Percentiles rank a stretch among this genome's conserved stretches.
phyloP scores from a whole-genome alignment of 2,329 filamentous ascomycete species.

The Penicillium sp. region DNA sequence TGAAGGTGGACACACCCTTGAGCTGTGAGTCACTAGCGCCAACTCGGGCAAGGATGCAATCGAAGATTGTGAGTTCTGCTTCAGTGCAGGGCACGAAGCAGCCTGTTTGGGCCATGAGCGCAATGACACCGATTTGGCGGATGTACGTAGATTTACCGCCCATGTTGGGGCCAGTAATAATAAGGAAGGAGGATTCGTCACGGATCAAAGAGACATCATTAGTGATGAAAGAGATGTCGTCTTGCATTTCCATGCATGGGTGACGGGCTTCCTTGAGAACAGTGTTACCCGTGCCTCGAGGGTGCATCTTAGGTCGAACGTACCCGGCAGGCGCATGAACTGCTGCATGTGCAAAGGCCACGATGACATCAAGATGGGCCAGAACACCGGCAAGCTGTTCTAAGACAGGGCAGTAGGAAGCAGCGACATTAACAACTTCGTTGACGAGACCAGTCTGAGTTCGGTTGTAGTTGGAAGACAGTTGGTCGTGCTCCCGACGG shows the following conservation, averaged over 20 bases:
- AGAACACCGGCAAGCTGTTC: conserved; percentile 87
- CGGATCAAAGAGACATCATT: conserved; percentile 87
- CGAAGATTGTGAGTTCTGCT: conserved; percentile 93
- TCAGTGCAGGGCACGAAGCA: conserved; percentile 92
- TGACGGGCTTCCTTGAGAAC: conserved; percentile 91
- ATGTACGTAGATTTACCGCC: conserved; percentile 99
- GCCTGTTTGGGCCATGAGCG: conserved; percentile 94
- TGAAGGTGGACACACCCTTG: conserved; percentile 97
- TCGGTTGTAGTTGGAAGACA: conserved; percentile 91
- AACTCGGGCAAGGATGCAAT: conserved; percentile 93
- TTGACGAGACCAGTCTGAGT: conserved; percentile 88
- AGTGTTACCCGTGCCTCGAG: conserved; percentile 84
- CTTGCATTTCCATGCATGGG: conserved; percentile 98
- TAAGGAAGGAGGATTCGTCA: conserved; percentile 82
- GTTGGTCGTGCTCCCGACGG: conserved; percentile 88
- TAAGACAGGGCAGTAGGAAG: conserved; percentile 91
- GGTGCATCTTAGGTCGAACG: conserved; percentile 86
- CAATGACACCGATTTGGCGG: conserved; percentile 93
- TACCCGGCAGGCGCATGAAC: conserved; percentile 92
- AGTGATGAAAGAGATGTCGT: conserved; percentile 97
- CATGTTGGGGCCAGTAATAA: conserved; percentile 99
- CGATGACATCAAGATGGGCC: conserved; percentile 91
- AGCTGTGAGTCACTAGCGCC: conserved; percentile 95
- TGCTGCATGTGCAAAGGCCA: conserved; percentile 89
- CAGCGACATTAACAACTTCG: conserved; percentile 90